Percentiles rank a stretch among this genome's conserved stretches.
Conservation (phyloP, 176 grass and related monocot species). For the Musa beccarii region DNA sequence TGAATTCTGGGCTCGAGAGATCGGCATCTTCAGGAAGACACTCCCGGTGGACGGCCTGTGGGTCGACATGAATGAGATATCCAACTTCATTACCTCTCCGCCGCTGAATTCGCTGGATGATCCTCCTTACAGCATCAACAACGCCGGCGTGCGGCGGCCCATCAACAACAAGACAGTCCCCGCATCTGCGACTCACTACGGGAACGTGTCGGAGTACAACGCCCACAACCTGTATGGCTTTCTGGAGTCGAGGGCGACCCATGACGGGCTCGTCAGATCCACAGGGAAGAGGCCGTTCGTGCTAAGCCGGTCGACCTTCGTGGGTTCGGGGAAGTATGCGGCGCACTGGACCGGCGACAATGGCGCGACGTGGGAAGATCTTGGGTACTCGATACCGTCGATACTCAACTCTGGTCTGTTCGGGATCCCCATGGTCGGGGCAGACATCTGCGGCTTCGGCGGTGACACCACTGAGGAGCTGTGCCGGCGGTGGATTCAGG, state of each 20-base stretch:
- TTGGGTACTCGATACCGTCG: slow-evolving; percentile 55
- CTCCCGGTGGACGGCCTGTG: slow-evolving; percentile 79
- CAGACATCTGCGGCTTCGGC: slow-evolving; percentile 76
- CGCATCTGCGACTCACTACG: slow-evolving; percentile 48
- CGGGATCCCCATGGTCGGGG: slow-evolving; percentile 74
- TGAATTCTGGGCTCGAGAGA: slow-evolving; percentile 58
- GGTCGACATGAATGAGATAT: slow-evolving; percentile 92
- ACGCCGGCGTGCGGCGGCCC: slow-evolving; percentile 36
- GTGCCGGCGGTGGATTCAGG: slow-evolving; percentile 84
- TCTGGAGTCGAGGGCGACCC: slow-evolving; percentile 57
- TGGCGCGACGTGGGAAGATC: slow-evolving; percentile 43
- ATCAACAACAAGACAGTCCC: slow-evolving; percentile 57
- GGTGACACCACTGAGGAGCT: slow-evolving; percentile 73
- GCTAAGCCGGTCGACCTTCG: slow-evolving; percentile 69
- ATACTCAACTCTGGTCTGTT: slow-evolving; percentile 74
- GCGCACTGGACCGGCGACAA: slow-evolving; percentile 93
- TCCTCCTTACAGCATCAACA: slow-evolving; percentile 81
- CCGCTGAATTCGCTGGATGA: slow-evolving; percentile 48
- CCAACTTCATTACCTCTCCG: slow-evolving; percentile 50
- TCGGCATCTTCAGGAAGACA: slow-evolving; percentile 46
- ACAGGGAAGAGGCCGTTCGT: slow-evolving; percentile 65
- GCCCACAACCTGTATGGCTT: slow-evolving; percentile 75
- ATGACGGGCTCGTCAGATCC: slow-evolving; percentile 36
- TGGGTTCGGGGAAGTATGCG: slow-evolving; percentile 52
- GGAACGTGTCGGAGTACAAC: slow-evolving; percentile 56